These are phyloP conservation scores for Sphaceloma murrayae DNA, from an alignment of 2,329 filamentous ascomycete species.

Conservation along the genomic window DNA sequence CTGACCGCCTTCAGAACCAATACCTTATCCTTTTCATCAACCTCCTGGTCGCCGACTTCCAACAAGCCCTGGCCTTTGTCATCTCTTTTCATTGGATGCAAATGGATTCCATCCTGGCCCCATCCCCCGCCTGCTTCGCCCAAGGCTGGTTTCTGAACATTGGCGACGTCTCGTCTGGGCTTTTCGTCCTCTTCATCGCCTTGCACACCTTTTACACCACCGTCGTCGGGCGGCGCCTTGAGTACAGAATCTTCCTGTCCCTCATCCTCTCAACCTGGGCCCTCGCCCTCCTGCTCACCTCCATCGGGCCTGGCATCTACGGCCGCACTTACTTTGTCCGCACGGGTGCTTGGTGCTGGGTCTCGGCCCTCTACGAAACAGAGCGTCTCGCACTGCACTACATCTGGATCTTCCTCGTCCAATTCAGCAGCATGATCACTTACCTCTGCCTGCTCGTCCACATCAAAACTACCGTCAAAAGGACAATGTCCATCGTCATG, in stretches of 20 bases:
- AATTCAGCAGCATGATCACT: constrained; percentile 44
- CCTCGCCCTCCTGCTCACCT: constrained; percentile 49
- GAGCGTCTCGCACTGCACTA: constrained; percentile 55
- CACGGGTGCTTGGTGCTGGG: constrained; percentile 61
- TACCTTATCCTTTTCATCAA: constrained; percentile 62
- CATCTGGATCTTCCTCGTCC: constrained; percentile 52
- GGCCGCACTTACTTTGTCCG: constrained; percentile 48
- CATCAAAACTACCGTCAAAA: constrained; percentile 22
- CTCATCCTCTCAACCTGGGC: constrained; percentile 46
- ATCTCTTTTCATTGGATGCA: constrained; percentile 52
- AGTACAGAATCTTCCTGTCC: constrained; percentile 42
- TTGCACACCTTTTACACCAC: constrained; percentile 57
- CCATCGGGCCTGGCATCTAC: constrained; percentile 42
- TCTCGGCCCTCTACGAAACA: constrained; percentile 44
- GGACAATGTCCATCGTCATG: constrained; percentile 16
- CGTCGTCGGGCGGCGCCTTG: constrained; percentile 46
- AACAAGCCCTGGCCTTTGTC: constrained; percentile 55
- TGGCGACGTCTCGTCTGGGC: constrained; percentile 55
- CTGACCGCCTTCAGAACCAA: constrained; percentile 41
- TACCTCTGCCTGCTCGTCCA: constrained; percentile 33
- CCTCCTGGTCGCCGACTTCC: constrained; percentile 57
- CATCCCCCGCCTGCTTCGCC: constrained; percentile 47
- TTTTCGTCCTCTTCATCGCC: constrained; percentile 58
- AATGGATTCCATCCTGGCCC: constrained; percentile 45
- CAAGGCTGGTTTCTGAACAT: constrained; percentile 62